Evolutionary conservation across 305 asterid species (phyloP).

Genomic region (Fraxinus ornus): DNA sequence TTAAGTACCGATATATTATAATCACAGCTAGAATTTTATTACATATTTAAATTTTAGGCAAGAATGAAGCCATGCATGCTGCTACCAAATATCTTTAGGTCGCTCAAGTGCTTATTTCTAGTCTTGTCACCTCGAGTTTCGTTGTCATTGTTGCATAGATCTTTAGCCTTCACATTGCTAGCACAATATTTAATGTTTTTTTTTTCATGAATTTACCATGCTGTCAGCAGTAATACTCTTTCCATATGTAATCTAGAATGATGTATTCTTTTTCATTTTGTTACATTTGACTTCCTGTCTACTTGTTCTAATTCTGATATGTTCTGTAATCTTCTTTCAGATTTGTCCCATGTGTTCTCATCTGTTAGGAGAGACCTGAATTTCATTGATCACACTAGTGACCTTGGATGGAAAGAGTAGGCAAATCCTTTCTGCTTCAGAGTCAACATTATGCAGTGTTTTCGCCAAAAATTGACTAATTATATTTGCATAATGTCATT

Average conservation of each 20-base stretch:
- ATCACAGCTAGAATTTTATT: background rate
- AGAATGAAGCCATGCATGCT: background rate
- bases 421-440: constrained; percentile 51
- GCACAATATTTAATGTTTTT: background rate
- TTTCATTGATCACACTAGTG: constrained; percentile 93
- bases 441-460: constrained; percentile 6
- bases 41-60: background rate
- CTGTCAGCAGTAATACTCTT: constrained; percentile 1
- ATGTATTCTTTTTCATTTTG: constrained; percentile 19
- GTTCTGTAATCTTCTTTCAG: constrained; percentile 47
- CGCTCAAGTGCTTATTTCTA: background rate
- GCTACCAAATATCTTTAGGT: background rate
- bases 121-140: background rate
- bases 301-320: constrained; percentile 16
- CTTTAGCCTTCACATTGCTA: background rate
- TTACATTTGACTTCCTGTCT: background rate
- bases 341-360: constrained; percentile 89
- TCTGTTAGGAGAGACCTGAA: constrained; percentile 81
- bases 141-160: background rate
- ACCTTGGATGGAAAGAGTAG: constrained; percentile 99
- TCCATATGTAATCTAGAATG: background rate
- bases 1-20: background rate
- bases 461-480: constrained; percentile 13
- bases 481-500: constrained; percentile 27
- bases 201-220: background rate